Base-by-base conservation (phyloP, 2,329 filamentous ascomycete species). In the Fusarium nematophilum region DNA sequence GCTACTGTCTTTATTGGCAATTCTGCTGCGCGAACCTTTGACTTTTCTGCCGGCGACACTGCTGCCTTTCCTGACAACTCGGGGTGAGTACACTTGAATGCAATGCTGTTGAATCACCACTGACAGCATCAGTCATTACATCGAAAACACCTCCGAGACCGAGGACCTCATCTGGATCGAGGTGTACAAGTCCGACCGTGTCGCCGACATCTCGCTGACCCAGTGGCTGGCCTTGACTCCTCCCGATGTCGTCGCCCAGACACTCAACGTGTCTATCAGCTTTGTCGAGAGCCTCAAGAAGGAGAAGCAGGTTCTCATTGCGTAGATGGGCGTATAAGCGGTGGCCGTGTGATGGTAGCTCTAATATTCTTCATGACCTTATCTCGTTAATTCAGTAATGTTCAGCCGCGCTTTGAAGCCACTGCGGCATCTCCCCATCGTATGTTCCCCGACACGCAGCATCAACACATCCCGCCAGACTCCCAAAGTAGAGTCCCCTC, bases 141-240 rank as follows among this genome's bases (percentile, higher is more conserved):
- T 91, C 52, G 87, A 90, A 64, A 91, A 90, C 70, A 87, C 82
- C 0, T 88, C 85, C 0, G 77, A 85, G 2, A 84, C 81, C 0
- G 85, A 90, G 57, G 85, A 88, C 43, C 77, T 91, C 4, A 79
- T 87, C 5, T 90, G 85, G 83, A 83, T 90, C 25, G 88, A 90
- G 70, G 83, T 90, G 14, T 90, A 89, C 78, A 89, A 88, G 75
- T 84, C 82, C 34, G 86, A 90, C 58, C 81, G 83, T 3, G 86
- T 90, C 2, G 85, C 83, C 1, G 88, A 91, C 67, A 87, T 91
- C 59, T 82, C 84, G 0, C 72, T 90, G 36, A 86, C 84, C 0
- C 88, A 91, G 71, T 91, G 88, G 88, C 77, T 91, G 31, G 88
- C 87, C 1, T 75, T 90, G 44, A 90, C 88, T 0, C 88, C 88